Percentiles rank a stretch among this genome's conserved stretches.
These are phyloP conservation scores for Protea cynaroides DNA, from an alignment of 164 flowering plant genomes.

Conservation along the genomic window DNA sequence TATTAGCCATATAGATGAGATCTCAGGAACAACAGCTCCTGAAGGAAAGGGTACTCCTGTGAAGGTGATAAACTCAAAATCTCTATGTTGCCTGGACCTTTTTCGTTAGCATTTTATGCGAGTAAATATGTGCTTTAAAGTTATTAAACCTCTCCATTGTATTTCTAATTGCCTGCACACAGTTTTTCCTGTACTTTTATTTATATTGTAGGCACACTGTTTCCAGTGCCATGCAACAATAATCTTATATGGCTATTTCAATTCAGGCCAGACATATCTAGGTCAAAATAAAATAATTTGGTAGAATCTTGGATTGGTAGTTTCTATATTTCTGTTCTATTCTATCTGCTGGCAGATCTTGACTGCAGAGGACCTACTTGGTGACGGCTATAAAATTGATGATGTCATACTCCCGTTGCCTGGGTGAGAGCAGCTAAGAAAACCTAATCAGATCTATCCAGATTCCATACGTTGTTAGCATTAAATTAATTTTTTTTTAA, in stretches of 20 bases:
- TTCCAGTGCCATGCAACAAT: too few species aligned
- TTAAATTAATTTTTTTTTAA: not conserved
- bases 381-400: slow-evolving; percentile 50
- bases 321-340: not conserved
- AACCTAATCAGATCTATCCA: not conserved
- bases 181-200: not conserved
- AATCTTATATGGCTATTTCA: too few species aligned
- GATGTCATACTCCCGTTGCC: slow-evolving; percentile 94
- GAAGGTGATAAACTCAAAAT: slow-evolving; percentile 41
- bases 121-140: too few species aligned
- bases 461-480: not conserved
- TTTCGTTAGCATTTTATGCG: not conserved
- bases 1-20: slow-evolving; percentile 35
- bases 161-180: not conserved
- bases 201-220: not conserved
- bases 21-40: slow-evolving; percentile 34
- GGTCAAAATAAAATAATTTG: too few species aligned
- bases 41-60: slow-evolving; percentile 39
- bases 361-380: slow-evolving; percentile 50
- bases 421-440: slow-evolving; percentile 47
- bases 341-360: slow-evolving; percentile 42
- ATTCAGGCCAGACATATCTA: too few species aligned
- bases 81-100: not conserved
- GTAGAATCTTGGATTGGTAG: too few species aligned
- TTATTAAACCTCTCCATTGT: not conserved